Evolutionary conservation across 2,329 filamentous ascomycete species (phyloP).

Genomic region (Parastagonospora avenae): DNA sequence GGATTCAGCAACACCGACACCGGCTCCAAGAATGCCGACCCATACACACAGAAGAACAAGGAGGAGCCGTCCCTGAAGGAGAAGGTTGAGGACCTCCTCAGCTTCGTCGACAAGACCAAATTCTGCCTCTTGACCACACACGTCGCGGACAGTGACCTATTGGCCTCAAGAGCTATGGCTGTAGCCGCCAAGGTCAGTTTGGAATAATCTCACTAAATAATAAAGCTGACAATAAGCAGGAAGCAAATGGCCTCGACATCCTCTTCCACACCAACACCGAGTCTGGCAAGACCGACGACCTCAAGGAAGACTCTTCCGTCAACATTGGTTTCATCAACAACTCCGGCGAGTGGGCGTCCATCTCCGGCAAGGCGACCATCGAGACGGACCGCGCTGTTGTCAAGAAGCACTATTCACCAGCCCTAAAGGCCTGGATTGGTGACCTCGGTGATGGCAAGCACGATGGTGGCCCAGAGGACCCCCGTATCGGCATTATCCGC

Average conservation of each 20-base stretch:
- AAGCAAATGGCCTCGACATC: conserved; percentile 77
- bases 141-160: conserved; percentile 65
- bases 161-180: conserved; percentile 87
- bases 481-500: conserved; percentile 79
- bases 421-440: conserved; percentile 83
- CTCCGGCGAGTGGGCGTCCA: conserved; percentile 82
- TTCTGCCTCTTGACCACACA: conserved; percentile 90
- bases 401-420: conserved; percentile 70
- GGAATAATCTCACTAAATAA: neutral
- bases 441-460: conserved; percentile 80
- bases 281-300: conserved; percentile 84
- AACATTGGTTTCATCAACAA: conserved; percentile 81
- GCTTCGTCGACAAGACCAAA: conserved; percentile 75
- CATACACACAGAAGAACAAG: conserved; percentile 78
- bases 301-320: conserved; percentile 72
- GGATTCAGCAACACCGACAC: conserved; percentile 48
- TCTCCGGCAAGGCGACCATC: conserved; percentile 74
- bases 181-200: conserved; percentile 72
- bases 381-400: conserved; percentile 71
- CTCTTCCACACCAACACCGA: conserved; percentile 93
- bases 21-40: conserved; percentile 63
- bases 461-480: conserved; percentile 80
- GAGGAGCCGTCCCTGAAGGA: conserved; percentile 72
- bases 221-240: conserved; percentile 55
- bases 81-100: conserved; percentile 75